phyloP scores from a whole-genome alignment of 2,329 filamentous ascomycete genomes.

The Diaporthe ilicicola region DNA sequence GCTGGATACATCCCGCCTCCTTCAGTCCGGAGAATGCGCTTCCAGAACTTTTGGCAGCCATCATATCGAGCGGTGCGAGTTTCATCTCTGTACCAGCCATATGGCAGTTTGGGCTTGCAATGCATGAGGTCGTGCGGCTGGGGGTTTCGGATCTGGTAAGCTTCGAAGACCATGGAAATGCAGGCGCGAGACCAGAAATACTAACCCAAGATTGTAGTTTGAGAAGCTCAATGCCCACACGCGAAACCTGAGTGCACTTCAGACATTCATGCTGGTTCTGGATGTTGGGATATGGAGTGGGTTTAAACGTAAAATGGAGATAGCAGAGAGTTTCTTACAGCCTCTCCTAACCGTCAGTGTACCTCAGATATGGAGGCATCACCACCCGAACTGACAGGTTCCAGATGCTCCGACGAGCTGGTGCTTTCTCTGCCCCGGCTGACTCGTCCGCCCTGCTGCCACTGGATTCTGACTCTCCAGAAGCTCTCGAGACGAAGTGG shows the following conservation, averaged over 20 bases:
- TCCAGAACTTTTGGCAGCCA: constrained; percentile 38
- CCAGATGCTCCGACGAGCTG: constrained; percentile 60
- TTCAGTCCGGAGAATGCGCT: constrained; percentile 38
- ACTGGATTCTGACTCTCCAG: constrained; percentile 35
- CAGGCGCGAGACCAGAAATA: constrained; percentile 40
- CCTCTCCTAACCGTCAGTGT: constrained; percentile 54
- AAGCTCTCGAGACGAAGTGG: constrained; percentile 40
- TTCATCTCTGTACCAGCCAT: constrained; percentile 41
- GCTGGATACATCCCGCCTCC: constrained; percentile 39
- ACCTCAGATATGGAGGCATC: too few relatives aligned
- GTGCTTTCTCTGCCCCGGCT: constrained; percentile 38
- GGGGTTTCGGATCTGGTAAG: constrained; percentile 41
- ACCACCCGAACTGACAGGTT: constrained; percentile 22
- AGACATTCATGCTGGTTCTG: constrained; percentile 58
- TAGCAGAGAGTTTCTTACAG: constrained; percentile 65
- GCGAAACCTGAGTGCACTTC: constrained; percentile 59
- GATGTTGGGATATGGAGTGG: constrained; percentile 67
- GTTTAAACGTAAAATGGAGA: constrained; percentile 66
- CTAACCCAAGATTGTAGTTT: constrained; percentile 42
- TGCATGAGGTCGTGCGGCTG: constrained; percentile 54
- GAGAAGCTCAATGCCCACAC: constrained; percentile 59
- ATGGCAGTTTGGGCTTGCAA: constrained; percentile 42
- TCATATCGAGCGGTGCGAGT: constrained; percentile 38
- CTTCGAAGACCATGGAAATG: too few relatives aligned
- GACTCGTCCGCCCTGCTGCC: constrained; percentile 36